Conservation (phyloP, 352 stramenopile genomes). For the Phytophthora ramorum region DNA sequence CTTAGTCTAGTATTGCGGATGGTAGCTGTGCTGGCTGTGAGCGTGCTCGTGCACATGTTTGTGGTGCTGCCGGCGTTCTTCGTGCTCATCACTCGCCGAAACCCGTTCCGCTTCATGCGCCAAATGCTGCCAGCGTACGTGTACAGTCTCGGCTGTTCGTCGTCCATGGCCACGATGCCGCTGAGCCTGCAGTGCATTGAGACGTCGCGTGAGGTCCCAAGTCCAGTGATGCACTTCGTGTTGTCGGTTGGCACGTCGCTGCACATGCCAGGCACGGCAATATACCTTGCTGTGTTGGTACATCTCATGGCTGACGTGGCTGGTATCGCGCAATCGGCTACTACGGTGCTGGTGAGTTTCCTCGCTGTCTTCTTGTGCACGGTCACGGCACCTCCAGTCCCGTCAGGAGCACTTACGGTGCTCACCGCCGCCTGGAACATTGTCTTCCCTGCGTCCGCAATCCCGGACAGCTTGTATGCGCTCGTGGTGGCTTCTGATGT, state of each 20-base stretch:
- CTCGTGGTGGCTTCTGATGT: constrained; percentile 76
- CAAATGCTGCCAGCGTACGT: constrained; percentile 77
- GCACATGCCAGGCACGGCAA: constrained; percentile 80
- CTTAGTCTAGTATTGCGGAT: constrained; percentile 55
- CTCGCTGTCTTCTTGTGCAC: constrained; percentile 69
- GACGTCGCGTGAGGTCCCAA: constrained; percentile 55
- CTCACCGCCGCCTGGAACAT: constrained; percentile 80
- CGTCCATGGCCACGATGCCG: constrained; percentile 75
- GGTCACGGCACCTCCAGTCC: constrained; percentile 66
- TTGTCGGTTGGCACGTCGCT: constrained; percentile 71
- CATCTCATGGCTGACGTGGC: constrained; percentile 76
- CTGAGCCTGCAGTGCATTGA: constrained; percentile 73
- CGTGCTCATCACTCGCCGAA: constrained; percentile 60
- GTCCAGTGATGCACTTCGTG: constrained; percentile 75
- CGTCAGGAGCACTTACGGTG: constrained; percentile 64
- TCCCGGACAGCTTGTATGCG: constrained; percentile 66
- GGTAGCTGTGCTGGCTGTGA: constrained; percentile 46
- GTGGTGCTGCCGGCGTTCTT: constrained; percentile 71
- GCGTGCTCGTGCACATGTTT: constrained; percentile 66
- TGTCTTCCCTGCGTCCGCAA: constrained; percentile 51
- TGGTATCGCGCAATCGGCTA: constrained; percentile 46
- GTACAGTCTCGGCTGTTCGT: constrained; percentile 76
- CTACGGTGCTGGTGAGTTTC: constrained; percentile 55
- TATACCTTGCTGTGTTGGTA: constrained; percentile 78
- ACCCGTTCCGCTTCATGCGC: constrained; percentile 78